A percentile compares a stretch with the other conserved stretches of the same genome.
Conservation (phyloP, 2,329 filamentous ascomycete genomes). For the Cladophialophora yegresii region DNA sequence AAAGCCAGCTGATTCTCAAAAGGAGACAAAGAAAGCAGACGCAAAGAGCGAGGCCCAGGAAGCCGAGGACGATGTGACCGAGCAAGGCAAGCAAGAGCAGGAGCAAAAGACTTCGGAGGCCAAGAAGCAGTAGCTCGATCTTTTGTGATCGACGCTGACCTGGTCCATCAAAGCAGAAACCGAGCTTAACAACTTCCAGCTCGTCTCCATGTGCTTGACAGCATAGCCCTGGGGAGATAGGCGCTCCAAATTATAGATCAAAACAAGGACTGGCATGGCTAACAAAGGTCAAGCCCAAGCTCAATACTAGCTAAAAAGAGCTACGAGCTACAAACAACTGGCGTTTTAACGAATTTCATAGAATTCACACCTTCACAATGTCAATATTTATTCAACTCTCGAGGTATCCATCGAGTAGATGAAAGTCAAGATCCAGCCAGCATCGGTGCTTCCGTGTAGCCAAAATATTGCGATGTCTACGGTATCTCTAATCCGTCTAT, state of each 20-base stretch:
- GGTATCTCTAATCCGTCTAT: background rate
- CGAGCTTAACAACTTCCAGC: background rate
- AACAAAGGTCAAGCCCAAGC: background rate
- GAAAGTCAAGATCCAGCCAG: background rate
- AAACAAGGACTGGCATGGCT: background rate
- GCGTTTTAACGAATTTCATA: conserved; percentile 8
- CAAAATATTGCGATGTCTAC: background rate
- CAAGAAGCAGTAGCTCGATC: conserved; percentile 29
- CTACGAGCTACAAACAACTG: background rate
- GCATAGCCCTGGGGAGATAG: background rate
- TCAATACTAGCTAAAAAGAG: background rate
- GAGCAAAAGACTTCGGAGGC: conserved; percentile 33
- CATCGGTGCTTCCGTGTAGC: background rate
- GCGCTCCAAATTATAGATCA: background rate
- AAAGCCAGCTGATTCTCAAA: conserved; percentile 50
- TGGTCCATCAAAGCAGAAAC: background rate
- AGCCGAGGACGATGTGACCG: conserved; percentile 47
- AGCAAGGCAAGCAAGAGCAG: conserved; percentile 44
- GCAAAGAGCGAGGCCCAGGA: conserved; percentile 54
- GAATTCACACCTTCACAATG: conserved; percentile 7
- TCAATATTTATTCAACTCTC: background rate
- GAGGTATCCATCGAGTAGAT: background rate
- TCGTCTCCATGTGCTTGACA: background rate
- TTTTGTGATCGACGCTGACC: background rate
- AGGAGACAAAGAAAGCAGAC: conserved; percentile 48